Evolutionary conservation across 257 asterid species (phyloP).

Genomic region (Solanum bulbocastanum): DNA sequence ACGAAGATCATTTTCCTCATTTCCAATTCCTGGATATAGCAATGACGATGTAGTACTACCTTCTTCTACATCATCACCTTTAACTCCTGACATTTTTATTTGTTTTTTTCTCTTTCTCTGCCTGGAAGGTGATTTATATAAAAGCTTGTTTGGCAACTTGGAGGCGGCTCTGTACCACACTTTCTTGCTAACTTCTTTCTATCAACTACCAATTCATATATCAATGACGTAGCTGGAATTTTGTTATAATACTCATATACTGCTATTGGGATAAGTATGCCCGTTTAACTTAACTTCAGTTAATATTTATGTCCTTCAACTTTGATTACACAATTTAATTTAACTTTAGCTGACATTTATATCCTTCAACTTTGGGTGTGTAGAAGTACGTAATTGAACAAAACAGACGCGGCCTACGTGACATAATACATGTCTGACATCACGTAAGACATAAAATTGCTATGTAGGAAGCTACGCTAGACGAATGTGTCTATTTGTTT

Average conservation of each 20-base stretch:
- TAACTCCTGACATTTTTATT: not conserved
- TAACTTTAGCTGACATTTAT: too few species aligned
- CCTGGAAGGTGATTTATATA: not conserved
- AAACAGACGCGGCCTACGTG: not conserved
- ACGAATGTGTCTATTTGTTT: not conserved
- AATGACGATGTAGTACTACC: slow-evolving; percentile 5
- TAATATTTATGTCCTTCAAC: too few species aligned
- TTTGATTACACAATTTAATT: too few species aligned
- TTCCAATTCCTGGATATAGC: slow-evolving; percentile 78
- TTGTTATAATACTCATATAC: not conserved
- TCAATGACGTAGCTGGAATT: not conserved
- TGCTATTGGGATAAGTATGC: not conserved
- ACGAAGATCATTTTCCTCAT: slow-evolving; percentile 81
- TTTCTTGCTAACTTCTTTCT: not conserved
- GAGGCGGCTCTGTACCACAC: not conserved
- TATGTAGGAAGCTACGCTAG: not conserved
- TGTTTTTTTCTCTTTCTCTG: not conserved
- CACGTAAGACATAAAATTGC: not conserved
- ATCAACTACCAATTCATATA: not conserved
- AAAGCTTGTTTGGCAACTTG: not conserved
- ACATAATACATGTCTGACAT: too few species aligned
- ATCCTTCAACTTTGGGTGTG: fast-evolving
- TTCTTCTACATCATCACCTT: slow-evolving; percentile 27
- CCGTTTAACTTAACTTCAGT: too few species aligned
- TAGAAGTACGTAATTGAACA: not conserved